Evolutionary conservation across 495 filamentous ascomycete genomes (phyloP).

Genomic region (Daldinia decipiens): DNA sequence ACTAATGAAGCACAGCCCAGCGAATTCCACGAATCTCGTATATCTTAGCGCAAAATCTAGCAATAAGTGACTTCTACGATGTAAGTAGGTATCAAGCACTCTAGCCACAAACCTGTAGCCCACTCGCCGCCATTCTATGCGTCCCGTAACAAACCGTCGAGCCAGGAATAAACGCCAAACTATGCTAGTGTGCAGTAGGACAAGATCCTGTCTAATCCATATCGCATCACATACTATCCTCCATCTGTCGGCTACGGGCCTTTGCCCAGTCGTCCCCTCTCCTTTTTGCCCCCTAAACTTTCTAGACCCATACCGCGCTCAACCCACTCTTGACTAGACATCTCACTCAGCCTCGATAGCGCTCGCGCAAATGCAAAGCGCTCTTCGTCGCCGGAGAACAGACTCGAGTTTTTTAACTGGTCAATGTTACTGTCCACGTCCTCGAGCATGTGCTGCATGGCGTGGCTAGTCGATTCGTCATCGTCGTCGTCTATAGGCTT

Average conservation of each 20-base stretch:
- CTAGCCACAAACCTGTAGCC: constrained; percentile 11
- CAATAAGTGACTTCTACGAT: background rate
- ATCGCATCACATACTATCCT: constrained; percentile 72
- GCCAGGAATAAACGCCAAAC: constrained; percentile 25
- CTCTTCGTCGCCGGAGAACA: constrained; percentile 97
- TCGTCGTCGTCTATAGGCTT: constrained; percentile 56
- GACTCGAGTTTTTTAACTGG: constrained; percentile 82
- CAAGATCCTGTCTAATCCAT: background rate
- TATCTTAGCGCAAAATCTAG: background rate
- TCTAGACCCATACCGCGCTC: constrained; percentile 81
- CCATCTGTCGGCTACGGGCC: constrained; percentile 72
- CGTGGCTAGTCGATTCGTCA: constrained; percentile 73
- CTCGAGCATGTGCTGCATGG: constrained; percentile 93
- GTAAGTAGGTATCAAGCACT: background rate
- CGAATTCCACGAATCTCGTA: background rate
- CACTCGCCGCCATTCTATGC: constrained; percentile 11
- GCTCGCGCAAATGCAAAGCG: constrained; percentile 94
- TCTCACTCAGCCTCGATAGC: constrained; percentile 83
- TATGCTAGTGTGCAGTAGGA: background rate
- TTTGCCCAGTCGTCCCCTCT: constrained; percentile 72
- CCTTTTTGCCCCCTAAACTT: constrained; percentile 65
- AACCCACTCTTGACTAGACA: constrained; percentile 95
- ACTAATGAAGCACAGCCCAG: background rate
- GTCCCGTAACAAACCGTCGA: constrained; percentile 2
- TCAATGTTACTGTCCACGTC: constrained; percentile 88